Conservation (phyloP, 805 yeast genomes). For the Saturnispora dispora region DNA sequence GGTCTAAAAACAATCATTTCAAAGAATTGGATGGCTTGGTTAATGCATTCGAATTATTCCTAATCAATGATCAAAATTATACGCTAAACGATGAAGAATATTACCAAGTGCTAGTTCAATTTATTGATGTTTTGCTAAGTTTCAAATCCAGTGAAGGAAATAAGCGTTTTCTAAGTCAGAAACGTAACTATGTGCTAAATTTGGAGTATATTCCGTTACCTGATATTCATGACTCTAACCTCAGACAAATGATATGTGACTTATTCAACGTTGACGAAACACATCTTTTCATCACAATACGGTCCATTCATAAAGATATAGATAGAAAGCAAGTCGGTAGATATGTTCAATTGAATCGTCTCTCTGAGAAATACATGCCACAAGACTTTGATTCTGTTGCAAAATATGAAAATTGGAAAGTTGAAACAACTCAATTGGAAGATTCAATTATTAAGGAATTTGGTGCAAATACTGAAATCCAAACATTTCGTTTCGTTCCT, state of each 20-base stretch:
- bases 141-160: conserved; percentile 11
- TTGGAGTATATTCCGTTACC: conserved; percentile 13
- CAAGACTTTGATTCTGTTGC: conserved; percentile 13
- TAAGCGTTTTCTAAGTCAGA: conserved; percentile 2
- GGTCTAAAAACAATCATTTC: neutral
- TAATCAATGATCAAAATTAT: neutral
- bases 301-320: neutral
- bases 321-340: conserved; percentile 7
- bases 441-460: conserved; percentile 5
- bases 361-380: conserved; percentile 5
- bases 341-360: conserved; percentile 4
- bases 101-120: conserved; percentile 7
- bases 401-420: conserved; percentile 14
- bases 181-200: conserved; percentile 9
- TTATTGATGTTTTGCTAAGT: conserved; percentile 14
- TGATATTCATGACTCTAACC: conserved; percentile 11
- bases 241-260: conserved; percentile 7
- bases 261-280: conserved; percentile 8
- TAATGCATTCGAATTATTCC: conserved; percentile 1
- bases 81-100: conserved; percentile 5
- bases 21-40: neutral
- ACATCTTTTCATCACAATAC: conserved; percentile 2
- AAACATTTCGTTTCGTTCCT: conserved; percentile 6
- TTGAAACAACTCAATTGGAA: conserved; percentile 10
- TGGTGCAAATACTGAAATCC: neutral